phyloP scores from a whole-genome alignment of 495 filamentous ascomycete genomes.

The Penicillium salamii region DNA sequence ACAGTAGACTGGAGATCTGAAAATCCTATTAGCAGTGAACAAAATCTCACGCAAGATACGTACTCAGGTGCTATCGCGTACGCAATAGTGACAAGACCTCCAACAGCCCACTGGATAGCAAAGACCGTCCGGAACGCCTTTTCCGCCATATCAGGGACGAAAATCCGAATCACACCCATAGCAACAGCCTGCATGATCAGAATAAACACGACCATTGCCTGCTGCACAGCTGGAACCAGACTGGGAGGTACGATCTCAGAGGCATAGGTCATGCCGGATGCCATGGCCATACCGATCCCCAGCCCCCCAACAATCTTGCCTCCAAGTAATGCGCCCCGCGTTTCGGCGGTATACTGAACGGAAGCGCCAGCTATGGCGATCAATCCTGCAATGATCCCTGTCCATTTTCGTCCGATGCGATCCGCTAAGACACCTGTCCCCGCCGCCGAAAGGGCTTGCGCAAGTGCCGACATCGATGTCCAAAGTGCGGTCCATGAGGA shows the following conservation, averaged over 20 bases:
- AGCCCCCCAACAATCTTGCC: conserved; percentile 29
- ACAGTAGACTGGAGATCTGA: conserved; percentile 9
- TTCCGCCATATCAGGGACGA: conserved; percentile 17
- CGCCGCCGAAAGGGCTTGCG: conserved; percentile 20
- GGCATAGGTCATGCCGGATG: conserved; percentile 26
- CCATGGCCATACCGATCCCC: conserved; percentile 14
- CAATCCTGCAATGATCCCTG: conserved; percentile 10
- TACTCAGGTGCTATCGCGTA: conserved; percentile 18
- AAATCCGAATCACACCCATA: conserved; percentile 24
- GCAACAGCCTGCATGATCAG: conserved; percentile 24
- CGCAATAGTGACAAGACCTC: conserved; percentile 8
- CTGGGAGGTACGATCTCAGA: conserved; percentile 23
- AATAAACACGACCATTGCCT: conserved; percentile 23
- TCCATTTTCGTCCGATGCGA: conserved; percentile 20
- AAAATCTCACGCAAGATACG: not conserved
- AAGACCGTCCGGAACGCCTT: conserved; percentile 14
- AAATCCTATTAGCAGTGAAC: not conserved
- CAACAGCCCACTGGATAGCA: conserved; percentile 18
- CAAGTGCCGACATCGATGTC: conserved; percentile 24
- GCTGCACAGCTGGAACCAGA: conserved; percentile 17
- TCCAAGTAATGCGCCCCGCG: conserved; percentile 19
- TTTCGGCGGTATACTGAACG: conserved; percentile 14
- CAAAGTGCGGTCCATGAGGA: conserved; percentile 30
- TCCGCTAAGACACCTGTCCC: conserved; percentile 21
- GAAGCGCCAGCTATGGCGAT: conserved; percentile 8